Base-by-base conservation (phyloP, 306 rosid species). In the Fragaria nilgerrensis region DNA sequence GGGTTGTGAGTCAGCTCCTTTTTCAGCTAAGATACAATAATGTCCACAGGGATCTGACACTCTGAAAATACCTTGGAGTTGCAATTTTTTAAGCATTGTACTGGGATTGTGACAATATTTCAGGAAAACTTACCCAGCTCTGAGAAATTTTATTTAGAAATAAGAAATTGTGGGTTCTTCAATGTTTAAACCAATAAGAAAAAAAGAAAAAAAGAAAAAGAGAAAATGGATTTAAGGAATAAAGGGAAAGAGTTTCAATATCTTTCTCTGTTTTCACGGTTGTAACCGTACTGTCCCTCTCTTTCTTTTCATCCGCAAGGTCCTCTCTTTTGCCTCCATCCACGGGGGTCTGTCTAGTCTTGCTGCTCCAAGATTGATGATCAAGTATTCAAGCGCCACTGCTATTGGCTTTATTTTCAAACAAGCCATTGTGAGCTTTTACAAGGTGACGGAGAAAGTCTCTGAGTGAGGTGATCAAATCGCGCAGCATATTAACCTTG, bases 1-100 rank as follows among this genome's bases (percentile, higher is more conserved):
- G 10, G 58, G 45, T 4, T 77, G 74, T 77, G 77, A 77, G 80
- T 78, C 84, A 77, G 77, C 78, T 63, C 11, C 62, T 76, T 80
- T 79, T 68, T 32, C 2, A 58, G 84, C 87, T 80, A 78, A 44
- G 72, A 81, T 76, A 81, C 87, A 82, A 67, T 68, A 82, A 76
- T 73, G 83, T 77, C 70, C 67, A 48, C 68, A 83, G 67, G 68
- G 20, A 74, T 82, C 86, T 84, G 87, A 87, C 92, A 84, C 80
- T 25, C 68, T 62, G 22, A 43, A 64, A 79, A 82, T 74, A 77
- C 81, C 83, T 70, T 76, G 15, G 72, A 70, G 78, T 76, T 70
- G 39, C 79, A 76, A 15, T 61, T 41, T 43, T 11, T 45, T 45
- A 12, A 45, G 50, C 44, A 75, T 75, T 32, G 27, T 61, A 64